Evolutionary conservation across 2,329 filamentous ascomycete species (phyloP), one percentile per base, ranked within the genome.

Genomic region (Iodosphaeria phyllophila): DNA sequence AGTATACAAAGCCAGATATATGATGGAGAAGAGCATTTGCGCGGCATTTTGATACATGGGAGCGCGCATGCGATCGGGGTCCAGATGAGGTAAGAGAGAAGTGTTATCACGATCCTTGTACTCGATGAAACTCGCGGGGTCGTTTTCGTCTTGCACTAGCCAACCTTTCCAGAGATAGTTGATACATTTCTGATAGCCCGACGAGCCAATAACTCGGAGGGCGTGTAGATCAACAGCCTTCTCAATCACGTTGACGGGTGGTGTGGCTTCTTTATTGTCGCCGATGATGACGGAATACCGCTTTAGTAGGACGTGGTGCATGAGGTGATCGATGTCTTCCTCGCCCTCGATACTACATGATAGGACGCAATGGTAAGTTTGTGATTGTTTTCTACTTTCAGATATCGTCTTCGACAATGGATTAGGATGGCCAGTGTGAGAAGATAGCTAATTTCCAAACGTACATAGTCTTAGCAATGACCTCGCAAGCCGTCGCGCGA

Each of bases 101-200:
- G 70, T 72, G 44, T 84, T 78, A 30, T 74, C 79, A 44, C 82
- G 82, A 30, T 80, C 61, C 37, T 74, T 69, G 56, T 91, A 98
- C 42, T 84, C 74, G 27, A 93, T 64, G 44, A 98, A 98, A 26
- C 71, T 72, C n/a, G 74, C 71, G 0, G 86, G 77, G 38, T 95
- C 84, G 24, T 84, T 64, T 38, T 93, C 83, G 36, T 93, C 82
- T 46, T 98, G 89, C n/a, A 92, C 73, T 6, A 95, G 59, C 89
- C 89, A 98, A 13, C 89, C 89, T 32, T 72, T 70, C 89, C 89
- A 98, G 6, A 98, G 70, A 43, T 91, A 82, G 32, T 64, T 69
- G 40, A 95, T 82, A 44, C 86, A 95, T 52, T 91, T 92, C 36
- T 95, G 89, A 47, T 95, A 98, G 14, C 89, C 86, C 0, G 80